phyloP scores from a whole-genome alignment of 2,329 filamentous ascomycete species.

The Pseudocercospora fuligena region DNA sequence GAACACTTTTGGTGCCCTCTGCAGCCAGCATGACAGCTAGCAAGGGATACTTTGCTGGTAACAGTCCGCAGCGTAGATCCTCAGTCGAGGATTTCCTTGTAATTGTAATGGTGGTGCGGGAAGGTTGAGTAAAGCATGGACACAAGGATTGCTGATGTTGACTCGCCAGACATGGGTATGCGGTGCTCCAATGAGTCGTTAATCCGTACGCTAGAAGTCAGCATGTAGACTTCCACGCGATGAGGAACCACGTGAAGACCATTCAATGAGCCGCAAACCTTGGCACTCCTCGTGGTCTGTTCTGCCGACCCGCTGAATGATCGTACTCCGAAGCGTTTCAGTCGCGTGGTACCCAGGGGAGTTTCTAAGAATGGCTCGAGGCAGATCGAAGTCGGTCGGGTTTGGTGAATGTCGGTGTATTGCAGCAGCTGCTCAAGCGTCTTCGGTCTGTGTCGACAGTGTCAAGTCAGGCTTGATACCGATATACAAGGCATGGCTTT shows the following conservation, averaged over 20 bases:
- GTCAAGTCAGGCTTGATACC: not conserved
- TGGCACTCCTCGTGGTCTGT: constrained; percentile 1
- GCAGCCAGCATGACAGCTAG: not conserved
- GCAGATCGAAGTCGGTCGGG: not conserved
- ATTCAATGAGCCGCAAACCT: not conserved
- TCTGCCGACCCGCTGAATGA: not conserved
- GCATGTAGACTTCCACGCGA: not conserved
- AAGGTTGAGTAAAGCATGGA: not conserved
- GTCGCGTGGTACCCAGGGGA: not conserved
- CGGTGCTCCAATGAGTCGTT: not conserved
- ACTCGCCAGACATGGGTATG: not conserved
- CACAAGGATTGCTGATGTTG: not conserved
- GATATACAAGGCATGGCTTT: constrained; percentile 8
- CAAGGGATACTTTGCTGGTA: not conserved
- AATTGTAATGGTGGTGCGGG: not conserved
- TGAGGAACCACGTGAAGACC: not conserved
- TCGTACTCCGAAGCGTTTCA: constrained; percentile 4
- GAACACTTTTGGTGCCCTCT: not conserved
- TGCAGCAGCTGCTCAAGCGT: not conserved
- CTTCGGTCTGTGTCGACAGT: not conserved
- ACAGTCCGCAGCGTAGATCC: not conserved
- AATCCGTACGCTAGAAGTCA: not conserved
- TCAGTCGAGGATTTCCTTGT: not conserved
- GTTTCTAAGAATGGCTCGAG: constrained; percentile 6
- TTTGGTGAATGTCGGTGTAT: not conserved